Evolutionary conservation across 2,329 filamentous ascomycete species (phyloP).

Genomic region (Plectosphaerella plurivora): DNA sequence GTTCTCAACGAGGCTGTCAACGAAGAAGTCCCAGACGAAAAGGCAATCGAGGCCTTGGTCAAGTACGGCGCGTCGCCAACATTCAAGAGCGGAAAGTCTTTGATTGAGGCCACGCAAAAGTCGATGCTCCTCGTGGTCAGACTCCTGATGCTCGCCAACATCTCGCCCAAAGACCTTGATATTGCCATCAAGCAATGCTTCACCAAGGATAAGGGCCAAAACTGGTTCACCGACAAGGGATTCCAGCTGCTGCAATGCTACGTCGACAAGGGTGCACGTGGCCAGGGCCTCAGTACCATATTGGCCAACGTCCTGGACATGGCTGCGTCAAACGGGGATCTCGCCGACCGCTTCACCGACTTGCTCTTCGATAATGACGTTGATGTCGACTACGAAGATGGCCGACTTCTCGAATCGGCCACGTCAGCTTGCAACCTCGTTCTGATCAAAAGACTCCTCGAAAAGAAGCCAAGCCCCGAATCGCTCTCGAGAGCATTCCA

Average conservation of each 20-base stretch:
- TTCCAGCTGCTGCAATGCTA: constrained; percentile 42
- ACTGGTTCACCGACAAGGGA: constrained; percentile 44
- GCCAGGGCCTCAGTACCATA: constrained; percentile 38
- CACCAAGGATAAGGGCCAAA: constrained; percentile 28
- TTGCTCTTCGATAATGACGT: constrained; percentile 34
- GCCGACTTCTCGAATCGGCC: constrained; percentile 47
- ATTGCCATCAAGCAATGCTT: constrained; percentile 42
- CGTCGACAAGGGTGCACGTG: constrained; percentile 42
- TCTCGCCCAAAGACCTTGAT: constrained; percentile 37
- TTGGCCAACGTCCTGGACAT: constrained; percentile 41
- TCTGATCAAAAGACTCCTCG: constrained; percentile 46
- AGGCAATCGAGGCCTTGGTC: constrained; percentile 8
- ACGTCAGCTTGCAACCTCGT: constrained; percentile 45
- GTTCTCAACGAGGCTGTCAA: constrained; percentile 47
- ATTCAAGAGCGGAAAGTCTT: constrained; percentile 45
- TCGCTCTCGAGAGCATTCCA: constrained; percentile 51
- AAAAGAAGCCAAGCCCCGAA: constrained; percentile 42
- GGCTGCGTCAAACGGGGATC: constrained; percentile 27
- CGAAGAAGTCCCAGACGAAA: constrained; percentile 33
- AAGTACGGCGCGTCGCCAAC: constrained; percentile 46
- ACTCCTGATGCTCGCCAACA: constrained; percentile 34
- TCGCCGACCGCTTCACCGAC: constrained; percentile 42
- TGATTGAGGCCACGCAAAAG: constrained; percentile 43
- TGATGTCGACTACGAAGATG: constrained; percentile 43
- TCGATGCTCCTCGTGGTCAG: constrained; percentile 32